A percentile compares a stretch with the other conserved stretches of the same genome.
phyloP scores from a whole-genome alignment of 257 asterid species.

The Gentiana macrophylla region DNA sequence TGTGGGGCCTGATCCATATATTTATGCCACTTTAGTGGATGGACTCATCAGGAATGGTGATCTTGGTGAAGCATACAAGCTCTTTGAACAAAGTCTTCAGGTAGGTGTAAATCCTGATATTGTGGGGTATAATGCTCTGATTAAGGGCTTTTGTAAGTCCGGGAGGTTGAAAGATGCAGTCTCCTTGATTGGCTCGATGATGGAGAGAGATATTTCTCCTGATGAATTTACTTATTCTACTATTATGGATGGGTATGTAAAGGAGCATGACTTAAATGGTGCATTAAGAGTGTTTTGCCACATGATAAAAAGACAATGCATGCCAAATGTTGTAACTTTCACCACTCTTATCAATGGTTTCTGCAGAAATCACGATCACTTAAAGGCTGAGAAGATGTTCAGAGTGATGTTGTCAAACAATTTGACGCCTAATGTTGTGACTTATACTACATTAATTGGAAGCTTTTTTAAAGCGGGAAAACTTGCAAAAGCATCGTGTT shows the following conservation, averaged over 20 bases:
- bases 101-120: slow-evolving; percentile 54
- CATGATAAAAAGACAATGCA: slow-evolving; percentile 33
- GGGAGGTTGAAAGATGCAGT: slow-evolving; percentile 70
- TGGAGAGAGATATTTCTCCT: slow-evolving; percentile 33
- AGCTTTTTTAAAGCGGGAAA: slow-evolving; percentile 61
- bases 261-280: slow-evolving; percentile 50
- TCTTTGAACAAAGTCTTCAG: slow-evolving; percentile 38
- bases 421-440: slow-evolving; percentile 72
- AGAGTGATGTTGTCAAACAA: slow-evolving; percentile 43
- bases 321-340: slow-evolving; percentile 55
- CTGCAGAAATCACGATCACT: slow-evolving; percentile 41
- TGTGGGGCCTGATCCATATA: slow-evolving; percentile 52
- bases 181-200: slow-evolving; percentile 45
- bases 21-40: slow-evolving; percentile 74
- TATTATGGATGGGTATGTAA: slow-evolving; percentile 64
- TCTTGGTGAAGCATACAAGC: slow-evolving; percentile 50
- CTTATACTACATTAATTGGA: slow-evolving; percentile 68
- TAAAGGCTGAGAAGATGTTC: slow-evolving; percentile 47
- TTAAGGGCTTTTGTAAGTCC: slow-evolving; percentile 75
- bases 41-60: slow-evolving; percentile 64
- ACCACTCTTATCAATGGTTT: slow-evolving; percentile 74
- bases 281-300: slow-evolving; percentile 51
- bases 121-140: slow-evolving; percentile 79
- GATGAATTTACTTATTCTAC: slow-evolving; percentile 82
- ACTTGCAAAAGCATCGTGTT: slow-evolving; percentile 47